phyloP scores from a whole-genome alignment of 768 basidiomycete species.

The Ramaria rubella region DNA sequence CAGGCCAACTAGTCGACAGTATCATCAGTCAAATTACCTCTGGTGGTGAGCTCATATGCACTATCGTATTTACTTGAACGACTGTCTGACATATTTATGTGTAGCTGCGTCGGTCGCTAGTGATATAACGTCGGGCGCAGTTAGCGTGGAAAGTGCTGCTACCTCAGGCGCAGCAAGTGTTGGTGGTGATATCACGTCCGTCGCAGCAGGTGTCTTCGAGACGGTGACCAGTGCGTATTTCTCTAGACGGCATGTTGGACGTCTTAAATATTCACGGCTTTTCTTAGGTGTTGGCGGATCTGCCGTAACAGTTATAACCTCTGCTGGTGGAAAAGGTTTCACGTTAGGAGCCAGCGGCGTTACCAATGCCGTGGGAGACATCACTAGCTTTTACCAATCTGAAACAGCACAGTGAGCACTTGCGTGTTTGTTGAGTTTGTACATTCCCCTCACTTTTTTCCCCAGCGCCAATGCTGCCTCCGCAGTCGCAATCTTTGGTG shows the following conservation, averaged over 20 bases:
- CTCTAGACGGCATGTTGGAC: not conserved
- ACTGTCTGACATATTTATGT: not conserved
- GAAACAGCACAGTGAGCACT: slow-evolving; percentile 20
- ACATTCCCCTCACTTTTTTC: not conserved
- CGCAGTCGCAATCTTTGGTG: not conserved
- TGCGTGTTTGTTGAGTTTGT: not conserved
- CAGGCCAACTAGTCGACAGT: not conserved
- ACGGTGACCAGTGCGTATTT: slow-evolving; percentile 23
- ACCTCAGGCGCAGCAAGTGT: slow-evolving; percentile 16
- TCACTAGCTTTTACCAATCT: slow-evolving; percentile 40
- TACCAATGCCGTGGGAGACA: slow-evolving; percentile 45
- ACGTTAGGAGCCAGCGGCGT: slow-evolving; percentile 47
- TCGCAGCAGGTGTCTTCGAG: slow-evolving; percentile 23
- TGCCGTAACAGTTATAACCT: slow-evolving; percentile 50
- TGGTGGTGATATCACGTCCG: not conserved
- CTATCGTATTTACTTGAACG: not conserved
- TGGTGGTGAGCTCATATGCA: too few species aligned
- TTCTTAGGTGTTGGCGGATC: slow-evolving; percentile 46
- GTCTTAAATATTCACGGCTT: not conserved
- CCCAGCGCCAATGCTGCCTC: slow-evolving; percentile 1
- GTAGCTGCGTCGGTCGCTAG: not conserved
- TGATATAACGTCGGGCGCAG: not conserved
- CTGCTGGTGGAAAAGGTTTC: slow-evolving; percentile 50
- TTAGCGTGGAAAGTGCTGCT: slow-evolving; percentile 16
- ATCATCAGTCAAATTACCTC: slow-evolving; percentile 3